phyloP scores from a whole-genome alignment of 352 stramenopile genomes.

The Phytopythium mirpurense region DNA sequence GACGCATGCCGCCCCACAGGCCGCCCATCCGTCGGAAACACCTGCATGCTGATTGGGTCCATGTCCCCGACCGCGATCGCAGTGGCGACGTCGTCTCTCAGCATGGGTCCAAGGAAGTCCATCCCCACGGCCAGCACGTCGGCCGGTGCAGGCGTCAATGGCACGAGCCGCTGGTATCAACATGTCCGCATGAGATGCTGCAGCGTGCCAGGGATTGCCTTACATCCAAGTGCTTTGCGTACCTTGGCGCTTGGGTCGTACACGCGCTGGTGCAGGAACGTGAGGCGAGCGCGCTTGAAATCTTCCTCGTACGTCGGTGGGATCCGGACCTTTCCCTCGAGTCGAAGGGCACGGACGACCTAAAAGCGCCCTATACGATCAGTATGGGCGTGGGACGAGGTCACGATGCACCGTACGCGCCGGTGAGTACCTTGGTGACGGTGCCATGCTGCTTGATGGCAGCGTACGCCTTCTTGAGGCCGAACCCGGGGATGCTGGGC shows the following conservation, averaged over 20 bases:
- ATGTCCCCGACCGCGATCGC: conserved; percentile 66
- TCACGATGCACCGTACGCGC: too few relatives aligned
- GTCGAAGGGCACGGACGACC: conserved; percentile 51
- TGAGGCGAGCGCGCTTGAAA: conserved; percentile 53
- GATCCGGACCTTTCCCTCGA: conserved; percentile 61
- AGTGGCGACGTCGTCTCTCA: conserved; percentile 35
- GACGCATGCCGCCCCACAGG: background rate
- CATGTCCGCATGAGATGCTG: background rate
- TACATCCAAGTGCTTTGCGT: background rate
- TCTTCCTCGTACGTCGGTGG: conserved; percentile 52
- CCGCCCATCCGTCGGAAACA: conserved; percentile 17
- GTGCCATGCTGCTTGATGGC: conserved; percentile 72
- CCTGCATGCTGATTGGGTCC: conserved; percentile 58
- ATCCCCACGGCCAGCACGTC: conserved; percentile 30
- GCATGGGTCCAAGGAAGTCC: conserved; percentile 62
- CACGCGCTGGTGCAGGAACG: conserved; percentile 68
- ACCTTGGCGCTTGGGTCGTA: conserved; percentile 58
- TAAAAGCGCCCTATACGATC: conserved; percentile 13
- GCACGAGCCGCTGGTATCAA: conserved; percentile 46
- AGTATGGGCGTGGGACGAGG: conserved; percentile 1
- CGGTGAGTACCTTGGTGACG: conserved; percentile 39
- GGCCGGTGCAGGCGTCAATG: conserved; percentile 48
- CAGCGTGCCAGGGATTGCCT: too few relatives aligned
- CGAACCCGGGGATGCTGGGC: conserved; percentile 71
- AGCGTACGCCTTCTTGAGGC: conserved; percentile 74